Conservation (phyloP, 192 early-diverging fungal genomes). For the Spizellomyces punctatus region DNA sequence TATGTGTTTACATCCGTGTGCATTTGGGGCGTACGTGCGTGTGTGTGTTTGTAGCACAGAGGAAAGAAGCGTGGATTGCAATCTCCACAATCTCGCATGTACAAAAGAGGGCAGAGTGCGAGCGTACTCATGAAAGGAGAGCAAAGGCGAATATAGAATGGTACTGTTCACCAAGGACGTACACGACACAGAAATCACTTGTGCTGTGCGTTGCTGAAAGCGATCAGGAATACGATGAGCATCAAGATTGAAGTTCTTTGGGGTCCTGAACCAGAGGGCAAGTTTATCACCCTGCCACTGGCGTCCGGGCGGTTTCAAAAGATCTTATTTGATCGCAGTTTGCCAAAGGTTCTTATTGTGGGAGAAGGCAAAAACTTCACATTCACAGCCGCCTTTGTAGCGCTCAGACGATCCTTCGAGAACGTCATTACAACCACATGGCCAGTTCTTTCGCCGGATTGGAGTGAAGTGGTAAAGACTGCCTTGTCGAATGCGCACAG, state of each 20-base stretch:
- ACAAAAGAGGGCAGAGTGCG: too few species aligned
- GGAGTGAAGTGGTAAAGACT: not conserved
- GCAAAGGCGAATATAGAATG: too few species aligned
- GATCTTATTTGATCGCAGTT: not conserved
- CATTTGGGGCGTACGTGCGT: too few species aligned
- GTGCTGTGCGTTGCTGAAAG: too few species aligned
- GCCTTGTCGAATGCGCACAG: not conserved
- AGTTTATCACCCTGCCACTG: not conserved
- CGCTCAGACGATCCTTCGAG: not conserved
- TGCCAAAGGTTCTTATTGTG: constrained; percentile 3
- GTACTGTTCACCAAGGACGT: too few species aligned
- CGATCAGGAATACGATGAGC: not conserved
- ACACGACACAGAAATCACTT: too few species aligned
- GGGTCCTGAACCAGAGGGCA: not conserved
- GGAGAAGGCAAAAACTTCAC: not conserved
- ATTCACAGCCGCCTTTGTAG: not conserved
- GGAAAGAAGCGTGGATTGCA: too few species aligned
- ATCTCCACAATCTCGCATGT: too few species aligned
- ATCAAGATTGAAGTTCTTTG: not conserved
- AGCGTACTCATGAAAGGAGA: too few species aligned
- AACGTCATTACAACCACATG: not conserved
- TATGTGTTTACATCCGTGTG: too few species aligned
- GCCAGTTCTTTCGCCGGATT: not conserved
- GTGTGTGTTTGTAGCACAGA: too few species aligned
- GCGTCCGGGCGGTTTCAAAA: not conserved